Evolutionary conservation across 176 grass and related monocot genomes (phyloP).

Genomic region (Echinochloa phyllopogon): DNA sequence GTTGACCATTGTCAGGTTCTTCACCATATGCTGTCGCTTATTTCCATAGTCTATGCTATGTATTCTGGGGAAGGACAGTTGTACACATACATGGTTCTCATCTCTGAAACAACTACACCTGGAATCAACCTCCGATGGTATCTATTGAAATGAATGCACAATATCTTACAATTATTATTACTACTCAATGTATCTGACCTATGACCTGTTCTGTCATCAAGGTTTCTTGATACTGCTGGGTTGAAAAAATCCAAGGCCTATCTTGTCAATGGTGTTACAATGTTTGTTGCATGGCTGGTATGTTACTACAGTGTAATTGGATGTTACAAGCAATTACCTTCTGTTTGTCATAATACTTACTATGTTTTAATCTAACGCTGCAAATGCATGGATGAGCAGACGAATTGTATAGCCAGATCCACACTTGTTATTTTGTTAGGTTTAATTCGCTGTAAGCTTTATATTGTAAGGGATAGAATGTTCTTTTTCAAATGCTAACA

Average conservation of each 20-base stretch:
- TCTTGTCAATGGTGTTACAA: constrained; percentile 79
- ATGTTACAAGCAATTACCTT: constrained; percentile 1
- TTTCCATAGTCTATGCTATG: constrained; percentile 75
- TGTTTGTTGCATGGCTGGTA: constrained; percentile 98
- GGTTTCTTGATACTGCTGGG: constrained; percentile 97
- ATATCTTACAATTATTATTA: neutral
- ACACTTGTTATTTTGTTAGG: neutral
- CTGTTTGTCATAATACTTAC: constrained; percentile 14
- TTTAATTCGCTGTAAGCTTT: neutral
- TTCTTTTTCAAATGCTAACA: neutral
- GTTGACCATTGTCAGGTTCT: constrained; percentile 68
- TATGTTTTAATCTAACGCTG: neutral
- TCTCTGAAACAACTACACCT: constrained; percentile 96
- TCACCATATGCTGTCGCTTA: constrained; percentile 83
- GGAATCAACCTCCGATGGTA: constrained; percentile 98
- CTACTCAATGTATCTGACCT: constrained; percentile 31
- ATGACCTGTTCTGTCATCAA: constrained; percentile 50
- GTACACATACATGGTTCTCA: constrained; percentile 98
- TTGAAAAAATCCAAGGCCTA: constrained; percentile 96
- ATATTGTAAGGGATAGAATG: neutral
- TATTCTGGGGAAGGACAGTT: constrained; percentile 88
- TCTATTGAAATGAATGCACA: constrained; percentile 41
- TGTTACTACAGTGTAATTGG: constrained; percentile 35
- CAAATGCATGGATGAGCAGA: constrained; percentile 19
- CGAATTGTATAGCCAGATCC: constrained; percentile 17